Percentiles rank a stretch among this genome's conserved stretches.
Evolutionary conservation across 106 monocot genomes (phyloP).

Genomic region (Gastrodia elata): DNA sequence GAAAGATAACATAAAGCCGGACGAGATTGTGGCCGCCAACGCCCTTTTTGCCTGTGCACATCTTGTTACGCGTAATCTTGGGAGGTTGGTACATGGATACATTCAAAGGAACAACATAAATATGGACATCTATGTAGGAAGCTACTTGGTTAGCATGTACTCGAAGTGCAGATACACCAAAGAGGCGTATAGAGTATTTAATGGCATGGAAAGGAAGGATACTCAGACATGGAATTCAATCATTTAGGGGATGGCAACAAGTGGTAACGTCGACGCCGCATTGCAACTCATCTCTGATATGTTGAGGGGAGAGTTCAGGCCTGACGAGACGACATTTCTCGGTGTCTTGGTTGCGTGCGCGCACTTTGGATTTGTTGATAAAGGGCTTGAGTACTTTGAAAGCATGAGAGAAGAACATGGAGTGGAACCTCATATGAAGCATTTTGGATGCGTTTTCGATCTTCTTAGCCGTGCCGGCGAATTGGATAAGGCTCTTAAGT

Average conservation of each 20-base stretch:
- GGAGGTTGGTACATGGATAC: constrained; percentile 33
- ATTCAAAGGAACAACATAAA: constrained; percentile 23
- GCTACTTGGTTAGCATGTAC: constrained; percentile 39
- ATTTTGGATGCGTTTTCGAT: constrained; percentile 47
- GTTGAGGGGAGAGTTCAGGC: constrained; percentile 24
- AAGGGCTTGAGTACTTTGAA: constrained; percentile 29
- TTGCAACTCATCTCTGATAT: constrained; percentile 26
- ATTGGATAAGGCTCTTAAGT: constrained; percentile 28
- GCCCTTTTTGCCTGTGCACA: constrained; percentile 42
- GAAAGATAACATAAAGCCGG: constrained; percentile 18
- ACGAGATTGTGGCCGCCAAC: constrained; percentile 29
- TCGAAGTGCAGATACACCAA: constrained; percentile 32
- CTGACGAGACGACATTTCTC: constrained; percentile 30
- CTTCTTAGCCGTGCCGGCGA: constrained; percentile 29
- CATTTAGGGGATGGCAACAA: constrained; percentile 29
- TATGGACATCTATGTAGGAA: constrained; percentile 30
- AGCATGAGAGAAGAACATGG: constrained; percentile 32
- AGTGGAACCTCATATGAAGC: constrained; percentile 42
- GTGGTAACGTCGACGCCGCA: constrained; percentile 20
- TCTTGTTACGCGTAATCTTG: constrained; percentile 19
- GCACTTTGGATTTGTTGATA: constrained; percentile 19
- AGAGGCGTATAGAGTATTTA: constrained; percentile 29
- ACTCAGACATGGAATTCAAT: constrained; percentile 35
- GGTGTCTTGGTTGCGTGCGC: constrained; percentile 38
- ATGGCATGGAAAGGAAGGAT: constrained; percentile 32